Evolutionary conservation across 1,284 basidiomycete species (phyloP), one percentile per base, ranked within the genome.

Genomic region (Trichosporon coremiiforme): DNA sequence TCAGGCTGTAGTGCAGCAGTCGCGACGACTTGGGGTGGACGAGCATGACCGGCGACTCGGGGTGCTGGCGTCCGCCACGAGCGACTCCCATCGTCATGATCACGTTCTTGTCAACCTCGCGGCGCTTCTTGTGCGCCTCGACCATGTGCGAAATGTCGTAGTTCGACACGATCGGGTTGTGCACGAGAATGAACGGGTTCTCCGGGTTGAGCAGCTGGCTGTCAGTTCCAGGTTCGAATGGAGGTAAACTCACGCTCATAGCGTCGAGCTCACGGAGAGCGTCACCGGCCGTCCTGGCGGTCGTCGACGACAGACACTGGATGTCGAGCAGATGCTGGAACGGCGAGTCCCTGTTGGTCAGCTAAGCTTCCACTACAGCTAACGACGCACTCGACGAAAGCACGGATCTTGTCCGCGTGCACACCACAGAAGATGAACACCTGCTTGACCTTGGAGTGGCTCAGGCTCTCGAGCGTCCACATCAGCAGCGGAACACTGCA

Each of bases 231-330:
- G 9, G 4, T 35, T 25, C 13, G 31, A 0, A 20, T 20, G 0
- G 8, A 6, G 13, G 25, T 15, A 33, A 50, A 72, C 79, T 72
- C 69, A 79, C 78, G 66, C 75, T 73, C 83, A 93, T 92, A 66
- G 91, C 92, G 85, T 99, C 98, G 75, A 98, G 90, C 83, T 99
- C 95, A 72, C 97, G 90, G 87, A 99, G 90, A 36, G 95, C 95
- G 82, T 99, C 97, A 13, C 97, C 96, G 0, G 93, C 90, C 1
- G 94, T 94, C 81, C 90, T 91, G 1, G 94, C 95, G 77, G 93
- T 90, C 68, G 92, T 90, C 20, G 92, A 94, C 75, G 94, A 87
- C 73, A 97, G 91, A 68, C 94, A 91, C 60, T 91, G 89, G 73
- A 97, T 93, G 84, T 91, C 92, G 79, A 95, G 87, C 9, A 91